A percentile compares a stretch with the other conserved stretches of the same genome.
phyloP scores from a whole-genome alignment of 345 rosid genomes.

The Gossypium anomalum region DNA sequence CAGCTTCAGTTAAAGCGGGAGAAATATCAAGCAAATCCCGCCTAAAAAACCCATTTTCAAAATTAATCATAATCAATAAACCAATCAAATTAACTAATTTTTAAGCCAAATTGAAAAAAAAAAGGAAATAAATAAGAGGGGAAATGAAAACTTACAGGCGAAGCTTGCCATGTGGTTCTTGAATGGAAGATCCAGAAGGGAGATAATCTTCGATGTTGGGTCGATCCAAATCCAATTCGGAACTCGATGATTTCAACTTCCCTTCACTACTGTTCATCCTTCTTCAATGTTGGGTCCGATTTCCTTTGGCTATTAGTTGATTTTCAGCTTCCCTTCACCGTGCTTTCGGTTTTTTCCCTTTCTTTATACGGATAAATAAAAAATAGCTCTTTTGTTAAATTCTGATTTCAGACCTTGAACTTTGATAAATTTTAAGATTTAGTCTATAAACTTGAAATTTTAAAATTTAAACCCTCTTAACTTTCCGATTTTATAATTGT shows the following conservation, averaged over 20 bases:
- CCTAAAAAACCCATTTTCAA: conserved; percentile 25
- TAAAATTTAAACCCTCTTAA: too few relatives aligned
- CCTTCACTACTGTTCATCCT: conserved; percentile 23
- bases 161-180: conserved; percentile 80
- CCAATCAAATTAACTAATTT: conserved; percentile 1
- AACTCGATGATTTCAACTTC: conserved; percentile 51
- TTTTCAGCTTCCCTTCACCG: background rate
- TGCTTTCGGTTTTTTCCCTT: too few relatives aligned
- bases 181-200: conserved; percentile 82
- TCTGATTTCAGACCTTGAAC: too few relatives aligned
- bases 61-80: background rate
- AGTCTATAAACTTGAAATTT: too few relatives aligned
- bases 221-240: conserved; percentile 80
- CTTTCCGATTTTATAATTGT: too few relatives aligned
- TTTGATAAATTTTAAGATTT: too few relatives aligned
- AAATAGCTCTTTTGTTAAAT: too few relatives aligned
- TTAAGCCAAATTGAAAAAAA: background rate
- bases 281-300: background rate
- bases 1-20: conserved; percentile 89
- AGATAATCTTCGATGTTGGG: conserved; percentile 96
- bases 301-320: too few relatives aligned
- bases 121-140: background rate
- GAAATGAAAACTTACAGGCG: conserved; percentile 46
- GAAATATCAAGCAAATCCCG: conserved; percentile 87
- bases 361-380: too few relatives aligned